A percentile compares a stretch with the other conserved stretches of the same genome.
phyloP scores from a whole-genome alignment of 129 eudicot genomes.

The Logfia minima region DNA sequence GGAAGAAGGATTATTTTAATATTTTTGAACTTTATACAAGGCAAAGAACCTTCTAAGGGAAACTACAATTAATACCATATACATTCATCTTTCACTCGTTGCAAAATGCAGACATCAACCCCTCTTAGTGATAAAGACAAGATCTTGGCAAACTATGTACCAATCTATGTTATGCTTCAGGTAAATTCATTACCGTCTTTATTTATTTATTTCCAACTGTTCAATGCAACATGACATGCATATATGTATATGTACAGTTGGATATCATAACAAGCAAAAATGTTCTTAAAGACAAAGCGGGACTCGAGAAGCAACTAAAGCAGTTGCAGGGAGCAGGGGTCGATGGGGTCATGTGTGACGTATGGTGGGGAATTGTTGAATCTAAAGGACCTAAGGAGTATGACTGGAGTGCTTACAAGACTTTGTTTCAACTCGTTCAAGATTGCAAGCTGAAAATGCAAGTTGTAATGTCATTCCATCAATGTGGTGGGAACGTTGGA shows the following conservation, averaged over 20 bases:
- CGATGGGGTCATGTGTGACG: constrained; percentile 96
- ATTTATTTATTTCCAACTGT: neutral
- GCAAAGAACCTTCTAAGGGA: constrained; percentile 17
- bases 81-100: constrained; percentile 18
- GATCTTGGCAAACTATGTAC: constrained; percentile 67
- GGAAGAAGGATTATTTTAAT: neutral
- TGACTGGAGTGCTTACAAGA: constrained; percentile 74
- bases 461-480: constrained; percentile 96
- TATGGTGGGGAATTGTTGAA: constrained; percentile 97
- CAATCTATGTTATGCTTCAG: constrained; percentile 85
- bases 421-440: constrained; percentile 65
- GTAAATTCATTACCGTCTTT: constrained; percentile 31
- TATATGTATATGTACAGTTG: constrained; percentile 39
- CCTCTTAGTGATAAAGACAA: constrained; percentile 30
- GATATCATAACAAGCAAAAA: constrained; percentile 60
- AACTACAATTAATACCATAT: neutral
- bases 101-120: constrained; percentile 48
- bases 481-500: constrained; percentile 92
- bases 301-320: constrained; percentile 59
- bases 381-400: constrained; percentile 75
- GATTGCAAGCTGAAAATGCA: constrained; percentile 63
- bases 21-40: neutral
- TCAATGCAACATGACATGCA: neutral
- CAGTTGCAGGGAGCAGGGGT: constrained; percentile 62
- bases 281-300: constrained; percentile 45